Conservation (phyloP, 805 yeast genomes). For the Kockiozyma suomiensis region DNA sequence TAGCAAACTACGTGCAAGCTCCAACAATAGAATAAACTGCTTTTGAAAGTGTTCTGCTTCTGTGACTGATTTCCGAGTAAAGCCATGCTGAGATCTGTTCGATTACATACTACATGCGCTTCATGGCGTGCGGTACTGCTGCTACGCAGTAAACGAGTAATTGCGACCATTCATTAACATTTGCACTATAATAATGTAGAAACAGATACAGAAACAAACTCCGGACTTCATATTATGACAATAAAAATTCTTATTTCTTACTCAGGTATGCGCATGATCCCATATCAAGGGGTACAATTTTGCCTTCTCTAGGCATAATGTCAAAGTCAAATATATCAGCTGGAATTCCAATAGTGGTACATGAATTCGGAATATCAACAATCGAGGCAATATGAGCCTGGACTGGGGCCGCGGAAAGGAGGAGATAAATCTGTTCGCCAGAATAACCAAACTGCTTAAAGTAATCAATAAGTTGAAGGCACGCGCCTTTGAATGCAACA, state of each 20-base stretch:
- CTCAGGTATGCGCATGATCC: constrained; percentile 23
- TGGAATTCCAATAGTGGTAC: constrained; percentile 55
- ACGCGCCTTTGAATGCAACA: constrained; percentile 55
- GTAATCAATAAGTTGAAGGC: constrained; percentile 54
- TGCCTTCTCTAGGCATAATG: constrained; percentile 29
- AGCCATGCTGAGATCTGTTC: too few relatives aligned
- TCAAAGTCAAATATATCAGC: constrained; percentile 57
- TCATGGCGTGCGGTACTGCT: too few relatives aligned
- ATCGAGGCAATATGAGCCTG: constrained; percentile 57
- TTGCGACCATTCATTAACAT: not conserved
- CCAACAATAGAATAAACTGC: too few relatives aligned
- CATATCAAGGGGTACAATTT: constrained; percentile 24
- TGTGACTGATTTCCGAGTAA: too few relatives aligned
- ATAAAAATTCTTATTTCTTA: not conserved
- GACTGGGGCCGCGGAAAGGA: constrained; percentile 53
- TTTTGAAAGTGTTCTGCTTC: too few relatives aligned
- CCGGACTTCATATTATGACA: not conserved
- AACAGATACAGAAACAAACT: constrained; percentile 1
- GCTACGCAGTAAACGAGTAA: too few relatives aligned
- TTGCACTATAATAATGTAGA: not conserved
- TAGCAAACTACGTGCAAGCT: too few relatives aligned
- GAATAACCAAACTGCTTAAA: constrained; percentile 54
- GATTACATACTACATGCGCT: too few relatives aligned
- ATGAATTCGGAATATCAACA: constrained; percentile 57
- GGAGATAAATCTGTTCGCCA: constrained; percentile 54